Base-by-base conservation (phyloP, 2,329 filamentous ascomycete species). In the Macrophomina phaseolina region DNA sequence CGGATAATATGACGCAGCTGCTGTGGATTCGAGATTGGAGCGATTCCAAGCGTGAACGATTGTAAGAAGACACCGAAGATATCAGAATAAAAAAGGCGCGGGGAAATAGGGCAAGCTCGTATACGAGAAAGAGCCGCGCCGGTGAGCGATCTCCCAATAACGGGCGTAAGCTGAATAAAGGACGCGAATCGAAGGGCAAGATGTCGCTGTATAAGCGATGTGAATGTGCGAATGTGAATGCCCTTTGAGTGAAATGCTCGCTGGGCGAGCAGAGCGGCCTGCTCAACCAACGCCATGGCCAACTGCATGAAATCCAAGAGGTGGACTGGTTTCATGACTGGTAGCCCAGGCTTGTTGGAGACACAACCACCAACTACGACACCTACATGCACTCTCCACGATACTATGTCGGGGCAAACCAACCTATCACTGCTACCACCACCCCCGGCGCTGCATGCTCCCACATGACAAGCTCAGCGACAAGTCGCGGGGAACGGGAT, bases 1-100 rank as follows among this genome's bases (percentile, higher is more conserved):
- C 23, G n/a, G 42, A 36, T 38, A 62, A 62, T 62, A 62, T 62
- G 58, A 62, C 58, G 58, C 58, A 62, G 36, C 11, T 8, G 6
- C 18, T 30, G 45, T 34, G 8, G 18, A 30, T 49, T 62, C 58
- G 45, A 62, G 32, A 36, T 28, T 62, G 58, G 18, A 62, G 12
- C 58, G 42, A 32, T 9, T 14, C 9, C 38, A 36, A 16, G 5
- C 14, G 12, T 23, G 14, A 5, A 49, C 34, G 30, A 28, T 11
- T 23, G 52, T 34, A n/a, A 55, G 28, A 16, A 30, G 40, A 48
- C 12, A 12, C 12, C 40, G n/a, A 48, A 53, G 23, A 46, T 11
- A 18, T 34, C 18, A 30, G 18, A 36, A 16, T 49, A 23, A 38
- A n/a, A 23, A 48, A 16, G 32, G 9, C n/a, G 16, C 32, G 45